Conservation (phyloP, 306 rosid species). For the Phaseolus lunatus region DNA sequence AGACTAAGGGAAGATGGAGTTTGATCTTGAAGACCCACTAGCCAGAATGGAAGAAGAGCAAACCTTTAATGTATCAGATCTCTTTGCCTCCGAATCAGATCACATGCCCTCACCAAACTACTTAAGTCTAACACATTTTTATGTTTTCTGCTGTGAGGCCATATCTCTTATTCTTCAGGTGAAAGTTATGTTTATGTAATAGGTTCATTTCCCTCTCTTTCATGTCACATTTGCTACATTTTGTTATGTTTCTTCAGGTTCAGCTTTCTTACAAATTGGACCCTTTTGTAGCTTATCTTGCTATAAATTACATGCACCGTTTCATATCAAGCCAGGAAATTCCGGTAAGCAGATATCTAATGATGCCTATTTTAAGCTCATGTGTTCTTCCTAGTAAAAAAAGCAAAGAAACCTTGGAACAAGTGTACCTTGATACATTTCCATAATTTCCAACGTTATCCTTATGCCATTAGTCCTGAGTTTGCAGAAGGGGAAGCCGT, state of each 20-base stretch:
- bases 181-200: slow-evolving; percentile 1
- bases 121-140: slow-evolving; percentile 45
- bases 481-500: slow-evolving; percentile 62
- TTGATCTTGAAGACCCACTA: slow-evolving; percentile 66
- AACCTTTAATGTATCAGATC: slow-evolving; percentile 49
- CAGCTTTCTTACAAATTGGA: slow-evolving; percentile 63
- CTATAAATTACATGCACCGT: slow-evolving; percentile 71
- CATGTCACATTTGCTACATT: slow-evolving; percentile 30
- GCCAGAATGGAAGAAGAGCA: slow-evolving; percentile 55
- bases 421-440: neutral
- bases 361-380: neutral
- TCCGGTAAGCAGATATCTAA: slow-evolving; percentile 55
- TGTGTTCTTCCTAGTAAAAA: neutral
- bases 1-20: slow-evolving; percentile 55
- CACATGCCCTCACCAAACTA: slow-evolving; percentile 57
- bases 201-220: slow-evolving; percentile 9
- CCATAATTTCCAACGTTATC: neutral
- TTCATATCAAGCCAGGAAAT: slow-evolving; percentile 64
- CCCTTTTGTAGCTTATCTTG: slow-evolving; percentile 67
- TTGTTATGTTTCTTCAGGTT: slow-evolving; percentile 46
- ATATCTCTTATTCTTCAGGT: slow-evolving; percentile 72
- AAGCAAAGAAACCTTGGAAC: slow-evolving; percentile 3
- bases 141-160: slow-evolving; percentile 52
- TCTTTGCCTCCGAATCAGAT: slow-evolving; percentile 69
- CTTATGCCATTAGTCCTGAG: slow-evolving; percentile 17